A percentile compares a stretch with the other conserved stretches of the same genome.
These are phyloP conservation scores for Fragaria nilgerrensis DNA, from an alignment of 306 rosid genomes.

Conservation along the genomic window DNA sequence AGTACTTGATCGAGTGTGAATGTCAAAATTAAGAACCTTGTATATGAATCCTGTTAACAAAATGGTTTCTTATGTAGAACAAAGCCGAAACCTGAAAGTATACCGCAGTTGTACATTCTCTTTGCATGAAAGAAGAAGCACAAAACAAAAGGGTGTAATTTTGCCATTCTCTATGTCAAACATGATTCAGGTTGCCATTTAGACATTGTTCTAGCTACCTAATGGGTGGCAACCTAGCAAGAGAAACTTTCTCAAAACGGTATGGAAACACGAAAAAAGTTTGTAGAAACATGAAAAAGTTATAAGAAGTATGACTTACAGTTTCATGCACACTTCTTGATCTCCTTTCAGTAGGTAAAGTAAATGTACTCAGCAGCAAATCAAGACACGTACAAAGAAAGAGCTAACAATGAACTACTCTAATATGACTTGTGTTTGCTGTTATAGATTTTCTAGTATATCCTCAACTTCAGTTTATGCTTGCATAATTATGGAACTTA, in stretches of 20 bases:
- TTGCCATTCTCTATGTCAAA: background rate
- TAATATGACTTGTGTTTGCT: background rate
- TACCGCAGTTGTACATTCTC: background rate
- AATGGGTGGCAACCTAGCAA: too few species aligned
- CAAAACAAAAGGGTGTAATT: background rate
- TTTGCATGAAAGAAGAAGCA: background rate
- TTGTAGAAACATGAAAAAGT: background rate
- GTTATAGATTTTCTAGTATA: background rate
- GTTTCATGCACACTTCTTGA: background rate
- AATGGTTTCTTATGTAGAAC: background rate
- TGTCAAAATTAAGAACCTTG: background rate
- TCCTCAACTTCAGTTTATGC: background rate
- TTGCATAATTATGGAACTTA: background rate
- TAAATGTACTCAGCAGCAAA: background rate
- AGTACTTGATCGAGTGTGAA: background rate
- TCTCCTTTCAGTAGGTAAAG: background rate
- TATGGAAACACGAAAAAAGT: too few species aligned
- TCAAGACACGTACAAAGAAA: background rate
- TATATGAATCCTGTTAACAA: background rate
- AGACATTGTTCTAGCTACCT: too few species aligned
- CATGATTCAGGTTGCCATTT: too few species aligned
- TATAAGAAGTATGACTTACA: background rate
- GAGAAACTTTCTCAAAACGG: too few species aligned
- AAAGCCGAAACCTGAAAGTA: background rate
- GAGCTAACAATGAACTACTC: background rate